Evolutionary conservation across 2,329 filamentous ascomycete species (phyloP), one percentile per base, ranked within the genome.

Genomic region (Pseudohalonectria lignicola): DNA sequence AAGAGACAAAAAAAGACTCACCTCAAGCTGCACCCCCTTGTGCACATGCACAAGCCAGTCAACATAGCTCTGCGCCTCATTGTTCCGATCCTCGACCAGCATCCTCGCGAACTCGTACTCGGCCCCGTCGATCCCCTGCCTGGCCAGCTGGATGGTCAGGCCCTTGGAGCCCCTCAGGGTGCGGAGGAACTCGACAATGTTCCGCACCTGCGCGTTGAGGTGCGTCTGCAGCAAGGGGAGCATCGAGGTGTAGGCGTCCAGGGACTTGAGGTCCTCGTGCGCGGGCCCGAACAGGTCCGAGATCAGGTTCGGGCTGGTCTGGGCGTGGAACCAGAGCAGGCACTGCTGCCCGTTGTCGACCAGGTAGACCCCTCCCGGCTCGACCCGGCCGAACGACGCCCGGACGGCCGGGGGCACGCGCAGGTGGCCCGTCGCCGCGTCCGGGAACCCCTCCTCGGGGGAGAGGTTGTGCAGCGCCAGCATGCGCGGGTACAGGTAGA

Each of bases 21-120:
- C 77, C 73, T 98, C 92, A 46, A 94, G 68, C 56, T 94, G 88
- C 46, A 98, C 92, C 48, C 84, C 80, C 50, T 90, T 82, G 62
- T 98, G 92, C 45, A 96, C 73, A 60, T 94, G 85, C 41, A 98
- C 92, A 52, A 98, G 69, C 92, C 92, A 98, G 63, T 98, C 92
- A 25, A 96, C 92, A 60, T 96, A 98, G 55, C 85, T 94, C 63
- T 94, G 88, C 26, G 92, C 92, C 64, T 98, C 92, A 49, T 94
- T 94, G 59, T 96, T 96, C 47, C 92, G 76, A 55, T 98, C 92
- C 62, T 98, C 92, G 23, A 94, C 79, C 47, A 98, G 61, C 61
- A 93, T 68, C 38, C 88, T 71, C 7, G 92, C 92, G 66, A 96
- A 98, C 60, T 98, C 92, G 52, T 87, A 96, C 59, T 98, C 92